These are phyloP conservation scores for Mycena belliarum DNA, from an alignment of 768 basidiomycete genomes.

Conservation along the genomic window DNA sequence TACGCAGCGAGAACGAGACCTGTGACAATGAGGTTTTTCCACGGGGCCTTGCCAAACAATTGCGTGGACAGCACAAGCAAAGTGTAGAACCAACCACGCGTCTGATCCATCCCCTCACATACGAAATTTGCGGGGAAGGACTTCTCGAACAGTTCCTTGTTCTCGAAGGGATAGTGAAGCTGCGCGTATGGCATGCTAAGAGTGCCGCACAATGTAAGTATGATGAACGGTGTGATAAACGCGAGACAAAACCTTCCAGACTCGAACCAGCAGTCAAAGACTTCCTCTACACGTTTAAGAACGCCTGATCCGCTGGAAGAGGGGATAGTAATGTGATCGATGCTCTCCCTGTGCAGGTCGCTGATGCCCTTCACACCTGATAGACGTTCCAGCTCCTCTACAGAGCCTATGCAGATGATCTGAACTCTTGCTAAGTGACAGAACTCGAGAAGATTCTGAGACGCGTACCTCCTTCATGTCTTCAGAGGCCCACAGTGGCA, in stretches of 20 bases:
- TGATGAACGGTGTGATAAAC: not conserved
- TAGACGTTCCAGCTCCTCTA: constrained; percentile 81
- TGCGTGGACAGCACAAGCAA: constrained; percentile 95
- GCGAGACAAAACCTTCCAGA: constrained; percentile 82
- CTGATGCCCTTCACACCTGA: constrained; percentile 84
- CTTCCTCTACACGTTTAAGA: constrained; percentile 91
- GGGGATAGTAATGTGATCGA: constrained; percentile 96
- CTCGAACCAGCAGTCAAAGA: constrained; percentile 99
- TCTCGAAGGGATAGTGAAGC: constrained; percentile 97
- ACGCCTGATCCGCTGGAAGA: constrained; percentile 84
- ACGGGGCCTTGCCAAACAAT: constrained; percentile 89
- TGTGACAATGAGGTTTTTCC: constrained; percentile 97
- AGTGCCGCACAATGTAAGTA: not conserved
- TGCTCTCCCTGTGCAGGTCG: constrained; percentile 91
- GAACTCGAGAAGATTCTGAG: not conserved
- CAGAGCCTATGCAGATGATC: constrained; percentile 86
- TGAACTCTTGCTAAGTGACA: constrained; percentile 28
- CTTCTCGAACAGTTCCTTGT: constrained; percentile 81
- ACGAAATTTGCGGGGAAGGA: constrained; percentile 96
- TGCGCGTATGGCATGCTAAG: constrained; percentile 99
- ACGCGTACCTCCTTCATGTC: constrained; percentile 80
- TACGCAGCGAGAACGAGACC: constrained; percentile 94
- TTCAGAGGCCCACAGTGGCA: constrained; percentile 94
- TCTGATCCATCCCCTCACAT: constrained; percentile 98
- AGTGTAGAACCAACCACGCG: constrained; percentile 99